Evolutionary conservation across 495 filamentous ascomycete species (phyloP).

Genomic region (Penicillium robsamsonii): DNA sequence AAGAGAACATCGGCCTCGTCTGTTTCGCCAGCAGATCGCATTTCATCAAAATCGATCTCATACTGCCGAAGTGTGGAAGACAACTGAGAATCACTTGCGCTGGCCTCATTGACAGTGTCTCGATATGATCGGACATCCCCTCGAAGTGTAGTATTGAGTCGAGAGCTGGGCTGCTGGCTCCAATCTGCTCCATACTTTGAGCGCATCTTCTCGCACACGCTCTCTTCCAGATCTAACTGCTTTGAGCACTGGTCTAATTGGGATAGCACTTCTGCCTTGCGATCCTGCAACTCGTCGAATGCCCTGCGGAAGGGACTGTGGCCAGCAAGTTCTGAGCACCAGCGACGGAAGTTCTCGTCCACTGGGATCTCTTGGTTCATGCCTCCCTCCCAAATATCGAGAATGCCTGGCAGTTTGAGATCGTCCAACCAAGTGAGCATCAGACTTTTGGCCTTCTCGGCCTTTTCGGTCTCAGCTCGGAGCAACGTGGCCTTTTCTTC

Average conservation of each 20-base stretch:
- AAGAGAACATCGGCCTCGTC: slow-evolving; percentile 89
- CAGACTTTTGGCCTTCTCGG: slow-evolving; percentile 86
- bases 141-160: slow-evolving; percentile 82
- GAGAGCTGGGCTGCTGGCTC: slow-evolving; percentile 93
- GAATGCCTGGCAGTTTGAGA: slow-evolving; percentile 79
- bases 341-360: slow-evolving; percentile 86
- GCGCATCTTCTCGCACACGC: slow-evolving; percentile 98
- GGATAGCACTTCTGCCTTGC: slow-evolving; percentile 69
- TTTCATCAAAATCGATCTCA: slow-evolving; percentile 88
- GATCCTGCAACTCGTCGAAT: slow-evolving; percentile 72
- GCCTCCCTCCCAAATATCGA: slow-evolving; percentile 90
- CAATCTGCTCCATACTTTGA: slow-evolving; percentile 95
- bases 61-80: slow-evolving; percentile 79
- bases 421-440: slow-evolving; percentile 96
- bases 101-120: slow-evolving; percentile 85
- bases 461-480: slow-evolving; percentile 87
- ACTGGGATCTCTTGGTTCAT: slow-evolving; percentile 85
- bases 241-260: slow-evolving; percentile 77
- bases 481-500: slow-evolving; percentile 98
- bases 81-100: slow-evolving; percentile 82
- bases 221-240: slow-evolving; percentile 92
- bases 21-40: slow-evolving; percentile 83
- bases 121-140: slow-evolving; percentile 83
- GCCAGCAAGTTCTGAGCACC: slow-evolving; percentile 88
- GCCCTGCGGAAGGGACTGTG: slow-evolving; percentile 72